Percentiles rank a stretch among this genome's conserved stretches.
These are phyloP conservation scores for Lycium barbarum DNA, from an alignment of 257 asterid species.

Conservation along the genomic window DNA sequence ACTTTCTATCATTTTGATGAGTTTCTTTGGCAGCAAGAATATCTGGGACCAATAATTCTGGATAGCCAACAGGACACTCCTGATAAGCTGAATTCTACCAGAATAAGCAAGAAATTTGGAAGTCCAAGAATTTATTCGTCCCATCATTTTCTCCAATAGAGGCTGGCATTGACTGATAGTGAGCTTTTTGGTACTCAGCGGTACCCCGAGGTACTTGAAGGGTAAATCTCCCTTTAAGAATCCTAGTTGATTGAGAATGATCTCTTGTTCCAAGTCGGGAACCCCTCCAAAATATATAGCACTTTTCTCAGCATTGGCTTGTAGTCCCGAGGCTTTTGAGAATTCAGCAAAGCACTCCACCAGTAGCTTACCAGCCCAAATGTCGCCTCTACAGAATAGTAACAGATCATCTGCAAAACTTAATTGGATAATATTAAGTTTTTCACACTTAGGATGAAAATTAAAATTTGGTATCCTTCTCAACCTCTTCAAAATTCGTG, in stretches of 20 bases:
- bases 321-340: background rate
- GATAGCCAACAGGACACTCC: background rate
- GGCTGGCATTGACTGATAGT: too few species aligned
- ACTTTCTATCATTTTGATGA: background rate
- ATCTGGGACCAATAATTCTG: background rate
- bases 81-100: background rate
- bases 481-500: too few species aligned
- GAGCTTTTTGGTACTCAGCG: too few species aligned
- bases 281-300: too few species aligned
- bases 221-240: too few species aligned
- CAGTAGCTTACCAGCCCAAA: too few species aligned
- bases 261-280: background rate
- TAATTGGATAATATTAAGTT: background rate
- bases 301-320: background rate
- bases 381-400: background rate
- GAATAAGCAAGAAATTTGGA: background rate
- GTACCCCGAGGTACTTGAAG: too few species aligned
- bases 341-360: background rate
- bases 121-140: background rate
- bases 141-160: too few species aligned
- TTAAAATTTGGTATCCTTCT: too few species aligned
- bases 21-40: background rate
- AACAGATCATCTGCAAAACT: background rate
- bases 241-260: background rate
- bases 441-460: background rate